A percentile compares a stretch with the other conserved stretches of the same genome.
Conservation (phyloP, 768 basidiomycete genomes). For the Chalciporus piperatus region DNA sequence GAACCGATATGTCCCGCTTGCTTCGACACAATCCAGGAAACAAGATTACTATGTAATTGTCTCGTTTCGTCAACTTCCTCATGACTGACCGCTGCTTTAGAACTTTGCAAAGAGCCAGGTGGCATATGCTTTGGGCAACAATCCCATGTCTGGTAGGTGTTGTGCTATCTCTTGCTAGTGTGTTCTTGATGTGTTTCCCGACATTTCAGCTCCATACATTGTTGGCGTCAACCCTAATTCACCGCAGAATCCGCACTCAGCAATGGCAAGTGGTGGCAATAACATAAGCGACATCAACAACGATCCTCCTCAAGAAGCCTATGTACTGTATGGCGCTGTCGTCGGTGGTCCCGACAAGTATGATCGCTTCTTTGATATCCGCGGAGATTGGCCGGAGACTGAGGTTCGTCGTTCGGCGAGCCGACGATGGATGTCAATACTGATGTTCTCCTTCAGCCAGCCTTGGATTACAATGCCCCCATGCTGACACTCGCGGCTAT, state of each 20-base stretch:
- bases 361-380: constrained; percentile 80
- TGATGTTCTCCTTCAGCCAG: constrained; percentile 43
- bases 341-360: constrained; percentile 81
- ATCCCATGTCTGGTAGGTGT: constrained; percentile 77
- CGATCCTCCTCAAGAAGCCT: constrained; percentile 64
- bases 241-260: constrained; percentile 87
- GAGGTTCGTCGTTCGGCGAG: constrained; percentile 48
- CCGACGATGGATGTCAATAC: background rate
- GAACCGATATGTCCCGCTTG: constrained; percentile 70
- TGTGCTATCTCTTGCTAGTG: background rate
- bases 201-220: constrained; percentile 47
- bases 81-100: constrained; percentile 36
- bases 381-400: constrained; percentile 86
- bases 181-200: background rate
- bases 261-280: constrained; percentile 80
- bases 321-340: constrained; percentile 83
- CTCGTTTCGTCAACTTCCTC: background rate
- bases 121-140: constrained; percentile 81
- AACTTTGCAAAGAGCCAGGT: constrained; percentile 73
- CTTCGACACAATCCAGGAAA: constrained; percentile 57
- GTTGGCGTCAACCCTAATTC: constrained; percentile 91
- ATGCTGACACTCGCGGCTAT: constrained; percentile 83
- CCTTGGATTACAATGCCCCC: constrained; percentile 89
- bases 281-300: constrained; percentile 70
- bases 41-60: constrained; percentile 57